These are phyloP conservation scores for Candida coquimbonensis DNA, from an alignment of 805 yeast genomes.

Conservation along the genomic window DNA sequence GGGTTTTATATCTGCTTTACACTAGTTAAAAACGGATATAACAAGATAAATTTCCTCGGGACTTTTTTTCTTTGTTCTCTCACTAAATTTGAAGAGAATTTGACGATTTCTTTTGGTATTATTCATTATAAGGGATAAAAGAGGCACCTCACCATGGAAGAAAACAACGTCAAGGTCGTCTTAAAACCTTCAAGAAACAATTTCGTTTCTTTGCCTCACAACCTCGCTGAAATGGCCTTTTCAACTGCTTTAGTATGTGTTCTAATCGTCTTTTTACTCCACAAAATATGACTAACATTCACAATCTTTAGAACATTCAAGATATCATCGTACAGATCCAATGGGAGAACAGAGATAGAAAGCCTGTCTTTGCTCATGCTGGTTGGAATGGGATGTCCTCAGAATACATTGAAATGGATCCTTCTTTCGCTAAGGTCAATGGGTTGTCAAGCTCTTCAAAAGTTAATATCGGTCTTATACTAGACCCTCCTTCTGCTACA, in stretches of 20 bases:
- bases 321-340: slow-evolving; percentile 45
- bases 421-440: slow-evolving; percentile 50
- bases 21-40: background rate
- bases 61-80: background rate
- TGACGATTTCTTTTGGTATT: too few species aligned
- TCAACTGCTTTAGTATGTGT: slow-evolving; percentile 42
- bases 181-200: slow-evolving; percentile 37
- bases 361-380: slow-evolving; percentile 30
- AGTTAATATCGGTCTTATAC: slow-evolving; percentile 38
- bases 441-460: slow-evolving; percentile 37
- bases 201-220: slow-evolving; percentile 48
- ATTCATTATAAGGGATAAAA: background rate
- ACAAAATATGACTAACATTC: slow-evolving; percentile 9
- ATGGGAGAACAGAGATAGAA: slow-evolving; percentile 25
- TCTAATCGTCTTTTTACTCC: background rate
- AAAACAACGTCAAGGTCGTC: slow-evolving; percentile 21
- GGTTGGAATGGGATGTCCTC: slow-evolving; percentile 66
- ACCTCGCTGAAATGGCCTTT: slow-evolving; percentile 37
- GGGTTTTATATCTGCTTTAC: background rate
- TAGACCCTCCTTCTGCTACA: slow-evolving; percentile 44
- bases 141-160: slow-evolving; percentile 9
- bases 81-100: too few species aligned
- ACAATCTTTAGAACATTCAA: slow-evolving; percentile 32
- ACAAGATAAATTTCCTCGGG: background rate
- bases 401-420: slow-evolving; percentile 52